Evolutionary conservation across 768 basidiomycete genomes (phyloP).

Genomic region (Macrolepiota albuminosa): DNA sequence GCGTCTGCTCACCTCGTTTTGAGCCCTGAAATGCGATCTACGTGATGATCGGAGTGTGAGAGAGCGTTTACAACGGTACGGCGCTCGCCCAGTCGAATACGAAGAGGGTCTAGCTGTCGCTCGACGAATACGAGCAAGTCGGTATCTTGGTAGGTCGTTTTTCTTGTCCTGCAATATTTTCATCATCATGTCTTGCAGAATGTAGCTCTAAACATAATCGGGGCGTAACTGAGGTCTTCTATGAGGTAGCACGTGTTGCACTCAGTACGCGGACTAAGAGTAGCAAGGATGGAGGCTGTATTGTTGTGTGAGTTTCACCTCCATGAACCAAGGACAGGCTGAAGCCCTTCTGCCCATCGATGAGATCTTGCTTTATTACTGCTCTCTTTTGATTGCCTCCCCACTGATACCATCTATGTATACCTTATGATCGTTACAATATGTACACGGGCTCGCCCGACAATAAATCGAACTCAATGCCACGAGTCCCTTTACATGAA

Average conservation of each 20-base stretch:
- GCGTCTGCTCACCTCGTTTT: constrained; percentile 1
- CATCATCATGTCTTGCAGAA: constrained; percentile 43
- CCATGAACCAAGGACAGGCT: not conserved
- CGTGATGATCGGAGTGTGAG: constrained; percentile 73
- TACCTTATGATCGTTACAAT: constrained; percentile 11
- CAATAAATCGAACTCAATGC: not conserved
- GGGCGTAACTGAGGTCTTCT: constrained; percentile 90
- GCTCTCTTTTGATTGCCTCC: not conserved
- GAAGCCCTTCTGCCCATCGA: not conserved
- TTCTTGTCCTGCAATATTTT: not conserved
- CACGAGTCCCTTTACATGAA: not conserved
- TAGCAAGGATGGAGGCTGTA: constrained; percentile 47
- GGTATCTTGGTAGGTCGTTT: constrained; percentile 77
- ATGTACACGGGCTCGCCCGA: not conserved
- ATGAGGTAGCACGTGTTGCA: constrained; percentile 86
- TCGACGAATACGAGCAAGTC: constrained; percentile 84
- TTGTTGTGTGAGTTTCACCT: constrained; percentile 47
- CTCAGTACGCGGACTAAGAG: constrained; percentile 71
- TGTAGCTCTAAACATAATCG: constrained; percentile 97
- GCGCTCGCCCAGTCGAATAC: constrained; percentile 76
- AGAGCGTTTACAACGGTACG: constrained; percentile 69
- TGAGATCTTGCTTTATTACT: not conserved
- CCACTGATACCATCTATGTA: constrained; percentile 19
- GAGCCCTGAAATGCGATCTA: constrained; percentile 94
- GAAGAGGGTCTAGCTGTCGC: constrained; percentile 89